phyloP scores from a whole-genome alignment of 139 green algal species.

The Tetradesmus obliquus region DNA sequence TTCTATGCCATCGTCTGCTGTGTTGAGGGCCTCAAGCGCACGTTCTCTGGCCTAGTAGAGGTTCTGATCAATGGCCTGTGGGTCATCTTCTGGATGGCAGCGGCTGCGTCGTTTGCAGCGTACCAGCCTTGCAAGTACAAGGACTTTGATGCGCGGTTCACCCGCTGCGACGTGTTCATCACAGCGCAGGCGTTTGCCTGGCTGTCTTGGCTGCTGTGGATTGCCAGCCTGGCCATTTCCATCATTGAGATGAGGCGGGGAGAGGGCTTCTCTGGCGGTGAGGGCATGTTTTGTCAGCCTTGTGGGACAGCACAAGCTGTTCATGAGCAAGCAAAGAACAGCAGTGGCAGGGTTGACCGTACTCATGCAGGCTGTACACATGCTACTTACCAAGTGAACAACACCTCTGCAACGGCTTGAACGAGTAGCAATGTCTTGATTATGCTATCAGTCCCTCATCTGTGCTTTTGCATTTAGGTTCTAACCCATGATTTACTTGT shows the following conservation, averaged over 20 bases:
- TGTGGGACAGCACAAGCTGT: no score
- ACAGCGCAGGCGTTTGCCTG: constrained; percentile 44
- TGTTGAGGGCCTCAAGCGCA: constrained; percentile 41
- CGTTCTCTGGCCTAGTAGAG: constrained; percentile 39
- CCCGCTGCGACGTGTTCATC: constrained; percentile 28
- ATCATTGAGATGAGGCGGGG: constrained; percentile 39
- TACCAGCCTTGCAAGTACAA: constrained; percentile 4
- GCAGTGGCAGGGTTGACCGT: no score
- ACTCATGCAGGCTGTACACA: no score
- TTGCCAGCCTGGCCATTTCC: constrained; percentile 26
- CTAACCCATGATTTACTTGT: neutral
- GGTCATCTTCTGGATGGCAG: constrained; percentile 53
- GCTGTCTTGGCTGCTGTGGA: constrained; percentile 49
- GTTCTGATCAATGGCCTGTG: constrained; percentile 31
- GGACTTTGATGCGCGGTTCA: neutral
- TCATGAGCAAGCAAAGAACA: no score
- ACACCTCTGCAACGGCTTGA: no score
- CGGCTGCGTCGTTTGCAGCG: constrained; percentile 22
- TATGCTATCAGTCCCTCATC: neutral
- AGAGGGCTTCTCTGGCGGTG: constrained; percentile 37
- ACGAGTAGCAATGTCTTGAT: neutral
- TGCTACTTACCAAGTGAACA: no score
- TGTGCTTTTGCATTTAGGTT: neutral
- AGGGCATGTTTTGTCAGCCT: neutral
- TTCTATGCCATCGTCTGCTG: constrained; percentile 45